phyloP scores from a whole-genome alignment of 495 filamentous ascomycete genomes.

The Penicillium riverlandense region DNA sequence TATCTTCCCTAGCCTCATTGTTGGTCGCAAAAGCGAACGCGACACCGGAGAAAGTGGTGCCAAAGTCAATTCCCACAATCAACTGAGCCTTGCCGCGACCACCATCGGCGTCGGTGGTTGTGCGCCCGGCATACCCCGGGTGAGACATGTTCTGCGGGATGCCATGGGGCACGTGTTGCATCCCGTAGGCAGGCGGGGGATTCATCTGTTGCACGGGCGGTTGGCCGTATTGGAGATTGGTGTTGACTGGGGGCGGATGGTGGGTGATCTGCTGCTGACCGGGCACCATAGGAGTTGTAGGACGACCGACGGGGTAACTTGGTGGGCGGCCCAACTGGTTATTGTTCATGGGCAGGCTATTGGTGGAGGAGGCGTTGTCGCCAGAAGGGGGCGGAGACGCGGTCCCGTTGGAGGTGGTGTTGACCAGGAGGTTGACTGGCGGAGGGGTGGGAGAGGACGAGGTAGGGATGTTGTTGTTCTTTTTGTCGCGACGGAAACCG shows the following conservation, averaged over 20 bases:
- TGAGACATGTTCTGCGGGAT: constrained; percentile 31
- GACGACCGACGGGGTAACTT: constrained; percentile 60
- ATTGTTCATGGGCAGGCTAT: constrained; percentile 45
- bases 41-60: constrained; percentile 73
- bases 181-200: constrained; percentile 38
- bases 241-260: constrained; percentile 68
- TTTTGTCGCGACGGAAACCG: constrained; percentile 40
- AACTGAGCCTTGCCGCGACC: constrained; percentile 65
- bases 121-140: constrained; percentile 36
- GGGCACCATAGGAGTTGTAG: constrained; percentile 50
- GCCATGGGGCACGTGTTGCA: constrained; percentile 41
- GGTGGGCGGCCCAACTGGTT: constrained; percentile 52
- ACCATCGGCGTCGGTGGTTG: constrained; percentile 57
- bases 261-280: constrained; percentile 56
- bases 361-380: constrained; percentile 39
- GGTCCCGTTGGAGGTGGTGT: constrained; percentile 26
- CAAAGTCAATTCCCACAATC: constrained; percentile 69
- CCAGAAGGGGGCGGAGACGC: constrained; percentile 32
- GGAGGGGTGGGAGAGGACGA: constrained; percentile 7
- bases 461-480: constrained; percentile 21
- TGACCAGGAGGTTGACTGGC: constrained; percentile 15
- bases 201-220: constrained; percentile 41
- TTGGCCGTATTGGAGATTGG: constrained; percentile 46
- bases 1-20: constrained; percentile 68
- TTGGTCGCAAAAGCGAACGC: constrained; percentile 76